These are phyloP conservation scores for Lasiodiplodia citricola DNA, from an alignment of 2,329 filamentous ascomycete genomes.

Conservation along the genomic window DNA sequence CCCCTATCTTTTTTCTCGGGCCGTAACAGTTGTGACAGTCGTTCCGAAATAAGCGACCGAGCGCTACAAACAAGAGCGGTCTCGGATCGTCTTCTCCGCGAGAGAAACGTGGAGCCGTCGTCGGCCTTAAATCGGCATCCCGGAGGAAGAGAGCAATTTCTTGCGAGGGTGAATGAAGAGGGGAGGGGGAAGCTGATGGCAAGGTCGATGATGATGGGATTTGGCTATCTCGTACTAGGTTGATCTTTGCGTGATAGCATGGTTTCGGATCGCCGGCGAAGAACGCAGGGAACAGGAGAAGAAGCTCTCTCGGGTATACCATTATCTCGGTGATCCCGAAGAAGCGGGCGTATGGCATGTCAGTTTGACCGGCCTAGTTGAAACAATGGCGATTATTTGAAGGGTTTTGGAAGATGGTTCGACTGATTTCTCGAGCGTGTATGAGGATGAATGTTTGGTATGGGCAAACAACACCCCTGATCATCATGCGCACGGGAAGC, in stretches of 20 bases:
- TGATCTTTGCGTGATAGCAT: too few species aligned
- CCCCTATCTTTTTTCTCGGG: neutral
- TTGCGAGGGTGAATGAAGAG: neutral
- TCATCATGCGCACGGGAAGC: neutral
- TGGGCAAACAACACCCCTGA: neutral
- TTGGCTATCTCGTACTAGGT: too few species aligned
- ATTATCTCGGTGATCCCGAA: too few species aligned
- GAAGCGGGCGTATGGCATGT: too few species aligned
- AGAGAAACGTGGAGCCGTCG: neutral
- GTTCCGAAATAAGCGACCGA: neutral
- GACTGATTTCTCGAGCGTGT: too few species aligned
- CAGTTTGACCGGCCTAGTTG: too few species aligned
- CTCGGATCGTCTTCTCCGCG: neutral
- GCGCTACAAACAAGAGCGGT: neutral
- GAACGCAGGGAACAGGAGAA: too few species aligned
- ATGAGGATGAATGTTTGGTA: neutral
- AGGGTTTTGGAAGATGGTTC: too few species aligned
- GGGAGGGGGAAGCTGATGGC: neutral
- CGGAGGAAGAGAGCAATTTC: neutral
- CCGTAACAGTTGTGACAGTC: neutral
- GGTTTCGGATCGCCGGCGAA: too few species aligned
- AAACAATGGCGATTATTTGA: too few species aligned
- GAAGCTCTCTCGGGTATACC: too few species aligned
- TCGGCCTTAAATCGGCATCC: neutral
- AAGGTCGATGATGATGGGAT: neutral